Evolutionary conservation across 169 alveolate genomes (phyloP).

Genomic region (Plasmodium knowlesi): DNA sequence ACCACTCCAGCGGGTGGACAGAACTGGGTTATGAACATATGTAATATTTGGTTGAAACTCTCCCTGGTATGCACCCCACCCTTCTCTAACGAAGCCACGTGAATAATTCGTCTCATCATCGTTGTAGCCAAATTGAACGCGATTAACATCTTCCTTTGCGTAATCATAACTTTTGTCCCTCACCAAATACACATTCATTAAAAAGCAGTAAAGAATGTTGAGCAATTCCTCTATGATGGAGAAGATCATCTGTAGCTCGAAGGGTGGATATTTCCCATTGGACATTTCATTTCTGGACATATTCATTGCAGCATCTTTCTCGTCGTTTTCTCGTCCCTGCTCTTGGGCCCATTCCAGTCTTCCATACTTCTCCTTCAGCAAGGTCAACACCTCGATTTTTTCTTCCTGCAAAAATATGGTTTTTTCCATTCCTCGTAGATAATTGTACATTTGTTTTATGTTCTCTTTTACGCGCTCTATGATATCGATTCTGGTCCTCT

Average conservation of each 20-base stretch:
- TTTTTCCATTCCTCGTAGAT: constrained; percentile 70
- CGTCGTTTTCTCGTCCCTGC: not conserved
- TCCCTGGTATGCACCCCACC: not conserved
- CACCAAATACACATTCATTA: constrained; percentile 72
- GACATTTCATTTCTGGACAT: not conserved
- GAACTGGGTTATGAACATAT: not conserved
- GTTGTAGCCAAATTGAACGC: constrained; percentile 82
- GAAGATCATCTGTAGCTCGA: constrained; percentile 18
- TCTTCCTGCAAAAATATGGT: constrained; percentile 56
- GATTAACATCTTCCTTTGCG: not conserved
- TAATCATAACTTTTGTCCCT: constrained; percentile 24
- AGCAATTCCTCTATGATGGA: constrained; percentile 37
- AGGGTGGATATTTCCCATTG: not conserved
- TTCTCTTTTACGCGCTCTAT: constrained; percentile 10
- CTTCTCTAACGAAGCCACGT: not conserved
- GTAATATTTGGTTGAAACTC: not conserved
- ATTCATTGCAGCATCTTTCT: not conserved
- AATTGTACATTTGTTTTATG: constrained; percentile 19
- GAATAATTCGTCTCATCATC: constrained; percentile 68
- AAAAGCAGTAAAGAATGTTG: constrained; percentile 20
- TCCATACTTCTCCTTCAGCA: constrained; percentile 70
- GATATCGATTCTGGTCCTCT: not conserved
- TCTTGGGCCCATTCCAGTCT: constrained; percentile 40
- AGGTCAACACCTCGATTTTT: constrained; percentile 54
- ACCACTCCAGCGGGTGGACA: not conserved